phyloP scores from a whole-genome alignment of 139 green algal genomes.

The Mesotaenium endlicherianum region DNA sequence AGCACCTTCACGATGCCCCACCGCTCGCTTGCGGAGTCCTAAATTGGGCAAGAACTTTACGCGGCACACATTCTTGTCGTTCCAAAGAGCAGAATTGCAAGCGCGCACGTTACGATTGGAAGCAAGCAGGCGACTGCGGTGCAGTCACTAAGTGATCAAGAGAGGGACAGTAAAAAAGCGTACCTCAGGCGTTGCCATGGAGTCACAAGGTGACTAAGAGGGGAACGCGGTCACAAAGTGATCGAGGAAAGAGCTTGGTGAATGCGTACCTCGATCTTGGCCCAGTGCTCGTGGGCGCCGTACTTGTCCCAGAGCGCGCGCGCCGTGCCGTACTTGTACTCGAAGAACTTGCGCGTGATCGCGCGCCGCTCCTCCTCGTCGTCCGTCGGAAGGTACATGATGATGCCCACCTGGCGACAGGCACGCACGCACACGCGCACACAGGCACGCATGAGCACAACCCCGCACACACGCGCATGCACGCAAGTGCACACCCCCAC shows the following conservation, averaged over 20 bases:
- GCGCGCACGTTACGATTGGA: background rate
- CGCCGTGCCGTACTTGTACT: slow-evolving; percentile 72
- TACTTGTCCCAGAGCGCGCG: slow-evolving; percentile 68
- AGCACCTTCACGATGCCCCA: too few species aligned
- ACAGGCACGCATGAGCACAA: background rate
- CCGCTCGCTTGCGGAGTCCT: too few species aligned
- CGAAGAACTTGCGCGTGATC: slow-evolving; percentile 82
- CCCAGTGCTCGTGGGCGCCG: slow-evolving; percentile 86
- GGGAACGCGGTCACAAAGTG: background rate
- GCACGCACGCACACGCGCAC: background rate
- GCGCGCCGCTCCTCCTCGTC: slow-evolving; percentile 56
- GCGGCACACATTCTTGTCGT: too few species aligned
- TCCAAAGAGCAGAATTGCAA: background rate
- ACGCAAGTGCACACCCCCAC: background rate
- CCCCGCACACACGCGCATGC: background rate
- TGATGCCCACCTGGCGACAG: slow-evolving; percentile 84
- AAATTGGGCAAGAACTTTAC: too few species aligned
- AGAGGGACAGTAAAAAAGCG: background rate
- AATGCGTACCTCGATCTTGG: slow-evolving; percentile 87
- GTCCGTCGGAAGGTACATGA: slow-evolving; percentile 91
- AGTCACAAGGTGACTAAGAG: background rate
- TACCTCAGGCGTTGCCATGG: background rate
- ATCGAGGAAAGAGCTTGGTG: background rate
- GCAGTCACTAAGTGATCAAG: background rate
- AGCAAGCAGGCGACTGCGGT: background rate